phyloP scores from a whole-genome alignment of 371 early-diverging fungal species.

The Mortierella sp. region DNA sequence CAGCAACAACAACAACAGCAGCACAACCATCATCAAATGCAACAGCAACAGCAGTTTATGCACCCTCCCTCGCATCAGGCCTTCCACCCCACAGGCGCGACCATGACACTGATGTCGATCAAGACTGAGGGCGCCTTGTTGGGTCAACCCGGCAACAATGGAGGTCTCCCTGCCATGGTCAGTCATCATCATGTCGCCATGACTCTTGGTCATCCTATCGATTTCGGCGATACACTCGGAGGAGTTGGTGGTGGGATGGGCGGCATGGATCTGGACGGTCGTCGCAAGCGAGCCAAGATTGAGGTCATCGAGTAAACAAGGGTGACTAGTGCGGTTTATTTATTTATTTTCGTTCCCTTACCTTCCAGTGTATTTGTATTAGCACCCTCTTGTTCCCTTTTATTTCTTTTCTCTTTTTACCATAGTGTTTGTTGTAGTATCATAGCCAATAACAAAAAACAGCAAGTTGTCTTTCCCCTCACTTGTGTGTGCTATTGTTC shows the following conservation, averaged over 20 bases:
- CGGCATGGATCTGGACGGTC: constrained; percentile 19
- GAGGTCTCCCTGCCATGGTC: background rate
- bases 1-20: constrained; percentile 26
- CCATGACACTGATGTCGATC: constrained; percentile 39
- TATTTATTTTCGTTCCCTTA: background rate
- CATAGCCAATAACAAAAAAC: too few relatives aligned
- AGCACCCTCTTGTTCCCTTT: background rate
- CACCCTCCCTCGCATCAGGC: constrained; percentile 14
- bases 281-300: constrained; percentile 43
- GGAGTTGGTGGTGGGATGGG: constrained; percentile 25
- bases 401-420: background rate
- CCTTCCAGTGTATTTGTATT: background rate
- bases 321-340: too few relatives aligned
- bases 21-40: constrained; percentile 29
- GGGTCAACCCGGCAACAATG: constrained; percentile 7
- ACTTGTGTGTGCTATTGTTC: too few relatives aligned
- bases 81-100: constrained; percentile 19
- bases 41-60: constrained; percentile 28
- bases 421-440: background rate
- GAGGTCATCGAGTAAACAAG: constrained; percentile 32
- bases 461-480: too few relatives aligned
- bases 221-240: constrained; percentile 23
- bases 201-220: constrained; percentile 14
- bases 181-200: background rate
- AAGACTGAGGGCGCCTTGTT: constrained; percentile 30